Conservation (phyloP, 768 basidiomycete genomes). For the Termitomyces sp. region DNA sequence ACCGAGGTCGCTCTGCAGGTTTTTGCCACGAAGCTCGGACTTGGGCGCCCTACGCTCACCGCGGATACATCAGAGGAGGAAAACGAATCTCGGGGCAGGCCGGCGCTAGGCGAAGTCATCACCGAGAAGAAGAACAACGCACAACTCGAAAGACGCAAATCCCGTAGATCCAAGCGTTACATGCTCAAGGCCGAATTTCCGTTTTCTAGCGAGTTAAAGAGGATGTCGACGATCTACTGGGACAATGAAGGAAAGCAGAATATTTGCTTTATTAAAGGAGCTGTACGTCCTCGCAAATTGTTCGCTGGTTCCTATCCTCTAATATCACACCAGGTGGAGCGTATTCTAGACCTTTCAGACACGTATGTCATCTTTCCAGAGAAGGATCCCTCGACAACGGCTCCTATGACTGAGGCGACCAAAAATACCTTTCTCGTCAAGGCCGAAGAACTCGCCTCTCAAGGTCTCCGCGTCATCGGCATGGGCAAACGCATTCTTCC, state of each 20-base stretch:
- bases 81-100: slow-evolving; percentile 13
- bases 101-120: slow-evolving; percentile 24
- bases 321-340: slow-evolving; percentile 28
- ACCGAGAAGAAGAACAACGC: slow-evolving; percentile 18
- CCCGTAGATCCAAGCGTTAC: slow-evolving; percentile 20
- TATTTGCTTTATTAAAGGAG: slow-evolving; percentile 30
- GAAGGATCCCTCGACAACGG: slow-evolving; percentile 14
- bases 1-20: slow-evolving; percentile 56
- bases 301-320: background rate
- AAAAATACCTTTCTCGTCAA: slow-evolving; percentile 24
- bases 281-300: slow-evolving; percentile 18
- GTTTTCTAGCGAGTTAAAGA: slow-evolving; percentile 48
- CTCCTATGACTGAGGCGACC: slow-evolving; percentile 24
- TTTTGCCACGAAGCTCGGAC: slow-evolving; percentile 43
- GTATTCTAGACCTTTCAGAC: slow-evolving; percentile 43
- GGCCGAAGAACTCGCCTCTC: slow-evolving; percentile 33
- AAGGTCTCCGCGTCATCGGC: slow-evolving; percentile 37
- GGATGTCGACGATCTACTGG: slow-evolving; percentile 39
- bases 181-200: slow-evolving; percentile 34
- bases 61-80: slow-evolving; percentile 18
- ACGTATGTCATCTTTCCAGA: slow-evolving; percentile 26
- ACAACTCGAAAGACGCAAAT: background rate
- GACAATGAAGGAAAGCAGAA: slow-evolving; percentile 22
- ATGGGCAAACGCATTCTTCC: slow-evolving; percentile 24
- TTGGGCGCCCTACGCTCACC: slow-evolving; percentile 30